phyloP scores from a whole-genome alignment of 2,329 filamentous ascomycete species.

The Ophiosphaerella narmari region DNA sequence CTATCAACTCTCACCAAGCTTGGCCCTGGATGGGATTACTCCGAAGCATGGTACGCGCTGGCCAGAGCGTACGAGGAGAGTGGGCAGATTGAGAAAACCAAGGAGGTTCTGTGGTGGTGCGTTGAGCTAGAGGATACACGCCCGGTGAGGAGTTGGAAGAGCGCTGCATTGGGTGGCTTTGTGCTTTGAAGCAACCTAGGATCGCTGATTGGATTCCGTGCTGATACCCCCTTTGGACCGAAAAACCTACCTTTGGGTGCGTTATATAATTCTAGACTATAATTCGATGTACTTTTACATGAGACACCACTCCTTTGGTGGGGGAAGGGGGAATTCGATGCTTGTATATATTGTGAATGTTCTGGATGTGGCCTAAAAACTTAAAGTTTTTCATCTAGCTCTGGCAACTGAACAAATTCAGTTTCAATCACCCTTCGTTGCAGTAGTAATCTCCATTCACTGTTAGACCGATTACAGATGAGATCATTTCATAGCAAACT shows the following conservation, averaged over 20 bases:
- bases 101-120: constrained; percentile 96
- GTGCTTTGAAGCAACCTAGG: constrained; percentile 26
- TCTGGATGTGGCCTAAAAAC: no score
- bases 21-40: constrained; percentile 85
- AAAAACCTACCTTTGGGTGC: neutral
- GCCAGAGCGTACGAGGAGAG: constrained; percentile 87
- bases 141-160: constrained; percentile 78
- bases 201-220: neutral
- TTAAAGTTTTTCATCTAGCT: no score
- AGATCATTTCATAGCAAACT: no score
- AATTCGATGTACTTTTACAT: no score
- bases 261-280: neutral
- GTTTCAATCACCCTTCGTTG: no score
- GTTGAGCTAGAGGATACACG: constrained; percentile 89
- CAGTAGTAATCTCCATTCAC: no score
- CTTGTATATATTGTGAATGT: no score
- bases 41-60: constrained; percentile 91
- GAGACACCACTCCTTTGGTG: no score
- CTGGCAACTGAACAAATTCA: no score
- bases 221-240: constrained; percentile 1
- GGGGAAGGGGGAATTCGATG: no score
- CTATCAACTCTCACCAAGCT: constrained; percentile 82
- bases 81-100: constrained; percentile 83
- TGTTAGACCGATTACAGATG: no score
- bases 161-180: constrained; percentile 55